phyloP scores from a whole-genome alignment of 1,284 basidiomycete genomes.

The Lentinus polychrous region DNA sequence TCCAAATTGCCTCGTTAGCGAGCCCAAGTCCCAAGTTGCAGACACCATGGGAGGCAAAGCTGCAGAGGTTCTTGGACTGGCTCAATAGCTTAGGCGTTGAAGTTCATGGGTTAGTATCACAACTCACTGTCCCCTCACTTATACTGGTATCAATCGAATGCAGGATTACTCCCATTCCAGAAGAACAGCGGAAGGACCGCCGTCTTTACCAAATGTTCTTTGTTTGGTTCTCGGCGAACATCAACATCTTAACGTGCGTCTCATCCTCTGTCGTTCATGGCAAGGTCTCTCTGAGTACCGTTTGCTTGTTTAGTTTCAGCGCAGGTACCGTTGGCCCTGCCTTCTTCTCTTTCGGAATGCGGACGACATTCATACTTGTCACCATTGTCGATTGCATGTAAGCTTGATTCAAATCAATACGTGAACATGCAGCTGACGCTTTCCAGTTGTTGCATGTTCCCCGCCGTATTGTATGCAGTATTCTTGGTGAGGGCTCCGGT shows the following conservation, averaged over 20 bases:
- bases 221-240: constrained; percentile 41
- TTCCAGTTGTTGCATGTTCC: constrained; percentile 23
- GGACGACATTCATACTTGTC: constrained; percentile 42
- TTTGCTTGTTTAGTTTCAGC: constrained; percentile 32
- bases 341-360: constrained; percentile 49
- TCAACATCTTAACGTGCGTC: constrained; percentile 50
- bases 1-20: no score
- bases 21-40: no score
- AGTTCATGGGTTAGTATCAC: no score
- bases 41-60: no score
- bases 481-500: not conserved
- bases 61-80: no score
- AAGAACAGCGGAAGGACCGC: constrained; percentile 27
- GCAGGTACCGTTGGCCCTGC: constrained; percentile 55
- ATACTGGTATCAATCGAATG: no score
- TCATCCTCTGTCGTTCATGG: not conserved
- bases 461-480: constrained; percentile 49
- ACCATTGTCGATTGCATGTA: constrained; percentile 50
- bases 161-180: constrained; percentile 29
- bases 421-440: not conserved
- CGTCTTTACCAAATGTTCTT: constrained; percentile 34
- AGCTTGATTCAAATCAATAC: constrained; percentile 22
- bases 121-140: not conserved
- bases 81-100: no score
- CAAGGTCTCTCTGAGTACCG: not conserved